Percentiles rank a stretch among this genome's conserved stretches.
These are phyloP conservation scores for Wickerhamomyces mucosus DNA, from an alignment of 805 yeast genomes.

Conservation along the genomic window DNA sequence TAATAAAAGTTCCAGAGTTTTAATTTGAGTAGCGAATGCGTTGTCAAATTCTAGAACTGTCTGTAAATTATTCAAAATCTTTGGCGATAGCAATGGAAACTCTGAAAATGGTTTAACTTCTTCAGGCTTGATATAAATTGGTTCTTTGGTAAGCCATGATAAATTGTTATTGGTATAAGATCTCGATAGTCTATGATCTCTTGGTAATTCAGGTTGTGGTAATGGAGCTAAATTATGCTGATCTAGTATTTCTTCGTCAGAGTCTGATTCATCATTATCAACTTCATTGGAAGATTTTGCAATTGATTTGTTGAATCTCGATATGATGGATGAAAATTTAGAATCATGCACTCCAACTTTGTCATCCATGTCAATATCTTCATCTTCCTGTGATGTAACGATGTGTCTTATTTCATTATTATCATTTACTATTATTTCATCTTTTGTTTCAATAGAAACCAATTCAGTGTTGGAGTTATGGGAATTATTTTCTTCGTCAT, in stretches of 20 bases:
- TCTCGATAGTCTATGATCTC: conserved; percentile 33
- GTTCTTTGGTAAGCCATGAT: conserved; percentile 56
- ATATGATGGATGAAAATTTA: conserved; percentile 42
- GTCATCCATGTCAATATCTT: conserved; percentile 2
- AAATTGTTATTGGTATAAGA: conserved; percentile 28
- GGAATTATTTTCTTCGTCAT: conserved; percentile 2
- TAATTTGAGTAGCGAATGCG: conserved; percentile 74
- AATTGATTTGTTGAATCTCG: conserved; percentile 41
- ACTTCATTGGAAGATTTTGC: conserved; percentile 9
- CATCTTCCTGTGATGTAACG: conserved; percentile 7
- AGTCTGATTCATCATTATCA: conserved; percentile 11
- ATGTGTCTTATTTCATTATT: conserved; percentile 5
- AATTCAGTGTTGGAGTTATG: conserved; percentile 4
- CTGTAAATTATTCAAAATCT: conserved; percentile 36
- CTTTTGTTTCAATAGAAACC: conserved; percentile 5
- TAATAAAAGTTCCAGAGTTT: conserved; percentile 48
- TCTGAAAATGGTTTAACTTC: conserved; percentile 37
- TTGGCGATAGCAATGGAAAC: conserved; percentile 34
- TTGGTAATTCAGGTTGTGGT: conserved; percentile 74
- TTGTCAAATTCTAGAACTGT: conserved; percentile 31
- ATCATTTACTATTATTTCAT: conserved; percentile 2
- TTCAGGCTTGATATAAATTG: conserved; percentile 44
- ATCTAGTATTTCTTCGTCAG: conserved; percentile 19
- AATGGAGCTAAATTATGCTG: conserved; percentile 52
- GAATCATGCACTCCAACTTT: conserved; percentile 19